phyloP scores from a whole-genome alignment of 1,139 yeast genomes.

The Insectozyma bohioensis region DNA sequence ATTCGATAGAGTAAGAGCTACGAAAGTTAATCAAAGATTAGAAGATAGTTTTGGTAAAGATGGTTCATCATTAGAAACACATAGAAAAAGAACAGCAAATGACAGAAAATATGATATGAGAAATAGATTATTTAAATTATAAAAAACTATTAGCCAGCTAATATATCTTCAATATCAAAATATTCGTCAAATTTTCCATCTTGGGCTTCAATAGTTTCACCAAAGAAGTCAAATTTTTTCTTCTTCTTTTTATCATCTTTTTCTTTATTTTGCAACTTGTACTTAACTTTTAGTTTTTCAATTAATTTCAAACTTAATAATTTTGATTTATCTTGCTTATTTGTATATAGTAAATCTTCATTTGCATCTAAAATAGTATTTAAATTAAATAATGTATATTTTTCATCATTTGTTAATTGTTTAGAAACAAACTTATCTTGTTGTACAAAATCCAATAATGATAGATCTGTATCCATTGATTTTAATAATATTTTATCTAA shows the following conservation, averaged over 20 bases:
- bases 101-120: conserved; percentile 44
- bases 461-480: conserved; percentile 23
- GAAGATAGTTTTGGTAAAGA: conserved; percentile 41
- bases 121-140: conserved; percentile 38
- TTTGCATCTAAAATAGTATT: conserved; percentile 27
- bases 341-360: conserved; percentile 11
- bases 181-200: conserved; percentile 31
- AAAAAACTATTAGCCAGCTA: conserved; percentile 14
- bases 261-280: conserved; percentile 16
- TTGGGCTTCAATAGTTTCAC: conserved; percentile 15
- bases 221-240: conserved; percentile 11
- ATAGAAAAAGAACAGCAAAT: conserved; percentile 45
- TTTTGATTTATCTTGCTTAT: background rate
- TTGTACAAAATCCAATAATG: conserved; percentile 21
- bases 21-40: conserved; percentile 31
- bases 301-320: conserved; percentile 6
- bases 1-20: conserved; percentile 27
- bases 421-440: conserved; percentile 28
- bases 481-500: conserved; percentile 25
- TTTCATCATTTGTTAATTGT: conserved; percentile 21
- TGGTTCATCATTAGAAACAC: conserved; percentile 35
- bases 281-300: conserved; percentile 8
- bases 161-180: conserved; percentile 34
- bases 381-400: conserved; percentile 31
- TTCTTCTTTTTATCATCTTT: conserved; percentile 11